phyloP scores from a whole-genome alignment of 2,329 filamentous ascomycete species.

The Knufia fluminis region DNA sequence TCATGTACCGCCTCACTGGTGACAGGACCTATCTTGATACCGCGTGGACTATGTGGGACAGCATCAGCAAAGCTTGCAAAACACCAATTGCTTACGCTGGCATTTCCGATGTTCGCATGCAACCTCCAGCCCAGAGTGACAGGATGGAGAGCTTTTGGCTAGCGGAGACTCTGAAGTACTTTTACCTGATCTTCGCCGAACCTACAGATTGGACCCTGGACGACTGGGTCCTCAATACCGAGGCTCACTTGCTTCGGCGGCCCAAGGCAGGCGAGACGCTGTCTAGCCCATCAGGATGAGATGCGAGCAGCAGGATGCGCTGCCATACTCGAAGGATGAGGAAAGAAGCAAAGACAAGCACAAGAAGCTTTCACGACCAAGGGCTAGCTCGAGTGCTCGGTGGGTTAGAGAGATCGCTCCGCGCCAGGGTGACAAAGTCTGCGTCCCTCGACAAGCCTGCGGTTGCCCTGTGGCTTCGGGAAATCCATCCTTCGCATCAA shows the following conservation, averaged over 20 bases:
- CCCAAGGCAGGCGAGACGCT: constrained; percentile 6
- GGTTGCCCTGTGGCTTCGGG: too few relatives aligned
- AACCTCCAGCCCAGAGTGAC: constrained; percentile 40
- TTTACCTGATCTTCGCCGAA: constrained; percentile 69
- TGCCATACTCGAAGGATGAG: background rate
- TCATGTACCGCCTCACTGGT: constrained; percentile 52
- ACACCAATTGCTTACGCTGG: constrained; percentile 38
- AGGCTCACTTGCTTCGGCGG: constrained; percentile 19
- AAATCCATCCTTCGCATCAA: too few relatives aligned
- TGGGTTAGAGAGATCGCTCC: too few relatives aligned
- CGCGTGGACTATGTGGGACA: constrained; percentile 43
- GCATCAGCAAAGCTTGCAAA: constrained; percentile 35
- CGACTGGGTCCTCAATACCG: constrained; percentile 49
- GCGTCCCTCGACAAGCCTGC: too few relatives aligned
- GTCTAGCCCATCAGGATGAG: background rate
- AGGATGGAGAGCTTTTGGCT: constrained; percentile 86
- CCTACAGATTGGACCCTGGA: constrained; percentile 58
- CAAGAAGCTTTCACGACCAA: background rate
- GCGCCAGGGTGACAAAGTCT: too few relatives aligned
- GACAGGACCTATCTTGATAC: constrained; percentile 38
- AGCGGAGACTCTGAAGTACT: constrained; percentile 87
- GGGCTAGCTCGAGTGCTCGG: too few relatives aligned
- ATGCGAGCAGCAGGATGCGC: background rate
- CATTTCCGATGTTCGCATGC: constrained; percentile 31
- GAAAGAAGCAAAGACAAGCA: background rate